These are phyloP conservation scores for Geoglossum glabrum DNA, from an alignment of 495 filamentous ascomycete species.

Conservation along the genomic window DNA sequence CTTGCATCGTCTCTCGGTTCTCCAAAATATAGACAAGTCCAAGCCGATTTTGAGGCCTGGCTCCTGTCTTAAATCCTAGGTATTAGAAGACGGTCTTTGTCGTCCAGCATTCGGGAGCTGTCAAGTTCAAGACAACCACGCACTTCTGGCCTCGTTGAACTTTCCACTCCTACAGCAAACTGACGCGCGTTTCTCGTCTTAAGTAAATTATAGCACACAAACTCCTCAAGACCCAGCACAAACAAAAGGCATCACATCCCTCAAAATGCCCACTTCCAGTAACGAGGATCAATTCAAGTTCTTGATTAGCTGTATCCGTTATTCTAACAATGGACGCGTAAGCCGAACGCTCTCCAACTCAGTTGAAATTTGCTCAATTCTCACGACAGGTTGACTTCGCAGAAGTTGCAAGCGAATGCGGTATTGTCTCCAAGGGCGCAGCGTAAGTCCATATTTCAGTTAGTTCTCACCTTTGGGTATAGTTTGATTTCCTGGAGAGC, in stretches of 20 bases:
- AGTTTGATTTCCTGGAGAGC: too few species aligned
- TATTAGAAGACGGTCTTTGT: too few species aligned
- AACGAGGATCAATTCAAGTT: slow-evolving; percentile 39
- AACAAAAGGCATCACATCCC: neutral
- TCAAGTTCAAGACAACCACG: too few species aligned
- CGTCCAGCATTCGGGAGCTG: too few species aligned
- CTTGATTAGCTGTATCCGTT: slow-evolving; percentile 40
- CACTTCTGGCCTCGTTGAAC: too few species aligned
- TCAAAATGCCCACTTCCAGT: slow-evolving; percentile 27
- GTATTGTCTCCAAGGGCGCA: slow-evolving; percentile 40
- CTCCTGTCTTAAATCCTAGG: too few species aligned
- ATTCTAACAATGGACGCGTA: slow-evolving; percentile 36
- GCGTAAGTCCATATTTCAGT: slow-evolving; percentile 33
- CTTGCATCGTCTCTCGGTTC: too few species aligned
- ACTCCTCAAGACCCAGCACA: neutral
- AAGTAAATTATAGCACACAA: too few species aligned
- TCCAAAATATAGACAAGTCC: too few species aligned
- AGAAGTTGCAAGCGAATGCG: slow-evolving; percentile 40
- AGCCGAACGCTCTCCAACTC: slow-evolving; percentile 3
- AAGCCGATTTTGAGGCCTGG: too few species aligned
- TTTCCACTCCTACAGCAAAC: neutral
- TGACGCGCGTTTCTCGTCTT: too few species aligned
- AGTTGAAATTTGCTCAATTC: neutral
- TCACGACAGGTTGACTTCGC: slow-evolving; percentile 35
- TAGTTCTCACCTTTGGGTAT: neutral